These are phyloP conservation scores for Quercus variabilis DNA, from an alignment of 306 rosid species.

Conservation along the genomic window DNA sequence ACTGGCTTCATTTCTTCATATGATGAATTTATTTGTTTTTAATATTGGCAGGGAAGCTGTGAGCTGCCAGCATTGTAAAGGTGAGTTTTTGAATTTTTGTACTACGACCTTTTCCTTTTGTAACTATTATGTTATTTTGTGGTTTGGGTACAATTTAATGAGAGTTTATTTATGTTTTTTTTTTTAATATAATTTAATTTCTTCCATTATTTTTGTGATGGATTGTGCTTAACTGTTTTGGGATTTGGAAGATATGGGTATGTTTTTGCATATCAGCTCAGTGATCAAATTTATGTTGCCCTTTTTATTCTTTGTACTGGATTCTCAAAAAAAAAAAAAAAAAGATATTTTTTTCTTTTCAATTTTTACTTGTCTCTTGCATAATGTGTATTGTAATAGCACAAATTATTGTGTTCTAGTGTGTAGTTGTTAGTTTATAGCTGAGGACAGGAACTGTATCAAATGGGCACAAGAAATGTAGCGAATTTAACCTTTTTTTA, in stretches of 20 bases:
- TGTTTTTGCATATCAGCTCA: not conserved
- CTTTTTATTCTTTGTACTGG: not conserved
- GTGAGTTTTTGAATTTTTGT: conserved; percentile 36
- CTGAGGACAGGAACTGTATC: not conserved
- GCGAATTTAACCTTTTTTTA: not conserved
- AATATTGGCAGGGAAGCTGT: conserved; percentile 77
- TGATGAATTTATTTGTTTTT: not conserved
- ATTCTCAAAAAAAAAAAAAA: too few relatives aligned
- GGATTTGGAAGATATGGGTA: not conserved
- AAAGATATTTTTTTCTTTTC: not conserved
- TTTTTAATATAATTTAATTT: not conserved
- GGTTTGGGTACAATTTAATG: not conserved
- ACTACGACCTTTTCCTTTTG: not conserved
- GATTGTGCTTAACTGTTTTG: not conserved
- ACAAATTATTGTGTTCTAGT: not conserved
- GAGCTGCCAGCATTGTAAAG: conserved; percentile 72
- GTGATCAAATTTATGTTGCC: not conserved
- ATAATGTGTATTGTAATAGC: not conserved
- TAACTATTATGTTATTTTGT: conserved; percentile 2
- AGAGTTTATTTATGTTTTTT: not conserved
- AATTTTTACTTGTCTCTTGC: not conserved
- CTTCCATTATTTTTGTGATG: not conserved
- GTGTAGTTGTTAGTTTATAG: too few relatives aligned
- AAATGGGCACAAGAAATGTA: not conserved
- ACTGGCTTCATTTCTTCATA: not conserved